Evolutionary conservation across 2,329 filamentous ascomycete species (phyloP), one percentile per base, ranked within the genome.

Genomic region (Sclerotinia borealis): DNA sequence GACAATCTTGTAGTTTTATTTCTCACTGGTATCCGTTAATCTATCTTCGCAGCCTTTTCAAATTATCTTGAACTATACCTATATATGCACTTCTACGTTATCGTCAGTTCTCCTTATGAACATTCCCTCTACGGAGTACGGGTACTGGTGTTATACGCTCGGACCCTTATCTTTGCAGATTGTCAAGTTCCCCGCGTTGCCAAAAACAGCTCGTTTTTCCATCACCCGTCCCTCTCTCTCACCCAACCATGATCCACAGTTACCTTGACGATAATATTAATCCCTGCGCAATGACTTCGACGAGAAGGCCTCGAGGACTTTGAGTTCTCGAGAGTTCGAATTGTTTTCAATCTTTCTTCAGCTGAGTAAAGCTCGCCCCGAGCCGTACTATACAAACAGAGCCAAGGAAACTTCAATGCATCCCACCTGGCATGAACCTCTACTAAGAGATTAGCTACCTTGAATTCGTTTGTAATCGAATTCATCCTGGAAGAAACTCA

Each of bases 191-290:
- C 45, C 45, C 58, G 13, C 45, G 58, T 29, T 60, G 47, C 45
- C 58, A 41, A 41, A 60, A 51, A 59, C 31, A 29, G 43, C 34
- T 59, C 45, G 43, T n/a, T 17, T 59, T 59, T 51, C 56, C 56
- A 36, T n/a, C n/a, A n/a, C n/a, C n/a, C n/a, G n/a, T n/a, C n/a
- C n/a, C n/a, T n/a, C n/a, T n/a, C n/a, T n/a, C n/a, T n/a, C n/a
- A n/a, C n/a, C n/a, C n/a, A n/a, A n/a, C n/a, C n/a, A n/a, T n/a
- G n/a, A n/a, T n/a, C n/a, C n/a, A n/a, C n/a, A n/a, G 22, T 50
- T 34, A 22, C 34, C 29, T 50, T 9, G 29, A 51, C 5, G 19
- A 51, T 13, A 34, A n/a, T 19, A 19, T 22, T 51, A 13, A 34
- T 29, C 10, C 10, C 6, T 10, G 19, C 17, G 29, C 11, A 25